These are phyloP conservation scores for Mortierella polycephala DNA, from an alignment of 371 early-diverging fungal species.

Conservation along the genomic window DNA sequence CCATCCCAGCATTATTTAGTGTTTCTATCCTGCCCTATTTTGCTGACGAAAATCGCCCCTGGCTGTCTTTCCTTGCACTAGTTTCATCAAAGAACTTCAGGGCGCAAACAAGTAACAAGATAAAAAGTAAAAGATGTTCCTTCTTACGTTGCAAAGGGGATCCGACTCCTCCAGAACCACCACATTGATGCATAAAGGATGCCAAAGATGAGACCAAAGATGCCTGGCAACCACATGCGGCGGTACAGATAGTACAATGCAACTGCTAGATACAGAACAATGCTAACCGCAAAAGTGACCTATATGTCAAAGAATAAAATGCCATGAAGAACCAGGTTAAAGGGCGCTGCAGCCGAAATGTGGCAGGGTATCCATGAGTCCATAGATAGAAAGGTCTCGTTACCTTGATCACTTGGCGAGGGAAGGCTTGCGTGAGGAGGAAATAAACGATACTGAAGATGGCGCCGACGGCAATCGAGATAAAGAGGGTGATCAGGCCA, in stretches of 20 bases:
- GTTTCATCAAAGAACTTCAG: not conserved
- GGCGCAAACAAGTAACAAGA: not conserved
- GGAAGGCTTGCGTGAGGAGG: conserved; percentile 41
- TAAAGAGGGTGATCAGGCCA: conserved; percentile 36
- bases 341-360: not conserved
- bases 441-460: conserved; percentile 36
- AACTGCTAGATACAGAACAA: conserved; percentile 25
- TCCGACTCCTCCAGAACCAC: conserved; percentile 55
- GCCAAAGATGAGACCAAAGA: conserved; percentile 50
- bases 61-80: not conserved
- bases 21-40: no score
- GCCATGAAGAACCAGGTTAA: not conserved
- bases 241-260: conserved; percentile 38
- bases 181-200: conserved; percentile 52
- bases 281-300: conserved; percentile 59
- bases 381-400: not conserved
- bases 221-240: conserved; percentile 31
- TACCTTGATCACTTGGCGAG: conserved; percentile 40
- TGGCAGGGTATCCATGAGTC: no score
- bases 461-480: conserved; percentile 36
- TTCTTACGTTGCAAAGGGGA: conserved; percentile 55
- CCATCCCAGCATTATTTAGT: no score
- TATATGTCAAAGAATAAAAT: not conserved
- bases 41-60: no score
- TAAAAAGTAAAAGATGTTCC: not conserved